Percentiles rank a stretch among this genome's conserved stretches.
phyloP scores from a whole-genome alignment of 805 yeast genomes.

The Schwanniomyces pseudopolymorphus region DNA sequence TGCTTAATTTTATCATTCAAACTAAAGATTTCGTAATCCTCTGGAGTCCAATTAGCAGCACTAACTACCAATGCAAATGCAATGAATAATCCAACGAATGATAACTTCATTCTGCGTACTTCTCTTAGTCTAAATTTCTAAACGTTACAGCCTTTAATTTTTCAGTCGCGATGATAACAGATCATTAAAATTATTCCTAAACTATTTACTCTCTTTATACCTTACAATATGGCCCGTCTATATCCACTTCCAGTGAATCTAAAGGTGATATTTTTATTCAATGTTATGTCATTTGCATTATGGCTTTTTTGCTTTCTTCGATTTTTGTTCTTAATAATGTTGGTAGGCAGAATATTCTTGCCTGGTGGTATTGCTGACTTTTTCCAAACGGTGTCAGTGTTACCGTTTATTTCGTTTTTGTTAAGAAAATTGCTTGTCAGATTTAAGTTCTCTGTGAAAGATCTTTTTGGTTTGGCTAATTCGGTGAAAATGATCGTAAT shows the following conservation, averaged over 20 bases:
- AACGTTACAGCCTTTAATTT: not conserved
- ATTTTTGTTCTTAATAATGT: constrained; percentile 52
- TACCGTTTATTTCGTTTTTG: constrained; percentile 29
- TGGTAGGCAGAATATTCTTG: constrained; percentile 62
- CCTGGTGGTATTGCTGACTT: constrained; percentile 76
- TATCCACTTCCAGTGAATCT: constrained; percentile 36
- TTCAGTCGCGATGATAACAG: constrained; percentile 3
- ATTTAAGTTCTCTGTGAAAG: constrained; percentile 8
- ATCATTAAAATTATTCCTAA: not conserved
- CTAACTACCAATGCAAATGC: constrained; percentile 8
- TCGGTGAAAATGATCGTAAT: constrained; percentile 36
- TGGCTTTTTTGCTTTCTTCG: constrained; percentile 53
- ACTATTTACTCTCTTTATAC: not conserved
- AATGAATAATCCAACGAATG: not conserved
- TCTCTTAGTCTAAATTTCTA: not conserved
- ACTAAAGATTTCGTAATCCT: constrained; percentile 79
- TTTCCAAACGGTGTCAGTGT: constrained; percentile 42
- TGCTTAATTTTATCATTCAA: constrained; percentile 61
- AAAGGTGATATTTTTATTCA: constrained; percentile 33
- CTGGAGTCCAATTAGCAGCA: constrained; percentile 53
- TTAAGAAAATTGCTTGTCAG: constrained; percentile 14
- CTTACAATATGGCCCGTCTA: constrained; percentile 25
- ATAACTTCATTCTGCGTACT: not conserved
- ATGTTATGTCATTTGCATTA: constrained; percentile 36
- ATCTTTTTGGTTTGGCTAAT: constrained; percentile 29